Conservation (phyloP, 352 stramenopile species). For the Vaucheria bursata region DNA sequence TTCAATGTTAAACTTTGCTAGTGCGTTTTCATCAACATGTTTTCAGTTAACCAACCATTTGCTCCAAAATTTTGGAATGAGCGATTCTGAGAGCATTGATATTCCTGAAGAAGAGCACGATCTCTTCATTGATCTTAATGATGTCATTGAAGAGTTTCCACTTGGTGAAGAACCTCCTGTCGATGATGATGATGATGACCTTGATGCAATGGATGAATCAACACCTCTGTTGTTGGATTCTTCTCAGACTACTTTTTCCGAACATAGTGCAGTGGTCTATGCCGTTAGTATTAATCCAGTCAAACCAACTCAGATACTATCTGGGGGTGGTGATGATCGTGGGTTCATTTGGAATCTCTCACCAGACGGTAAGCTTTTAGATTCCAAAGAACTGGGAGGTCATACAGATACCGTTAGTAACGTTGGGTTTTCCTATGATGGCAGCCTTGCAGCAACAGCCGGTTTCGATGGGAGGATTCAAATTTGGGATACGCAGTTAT, state of each 20-base stretch:
- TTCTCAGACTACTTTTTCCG: slow-evolving; percentile 50
- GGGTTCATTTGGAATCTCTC: slow-evolving; percentile 55
- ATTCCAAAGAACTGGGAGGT: slow-evolving; percentile 15
- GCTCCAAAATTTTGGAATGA: no score
- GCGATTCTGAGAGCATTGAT: no score
- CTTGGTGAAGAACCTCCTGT: slow-evolving; percentile 12
- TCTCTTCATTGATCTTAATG: slow-evolving; percentile 16
- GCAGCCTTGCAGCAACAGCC: slow-evolving; percentile 55
- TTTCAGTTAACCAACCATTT: no score
- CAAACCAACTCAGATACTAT: slow-evolving; percentile 49
- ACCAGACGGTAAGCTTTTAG: neutral
- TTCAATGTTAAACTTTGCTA: no score
- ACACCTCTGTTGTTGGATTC: slow-evolving; percentile 44
- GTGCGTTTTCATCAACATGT: no score
- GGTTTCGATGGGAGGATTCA: slow-evolving; percentile 60
- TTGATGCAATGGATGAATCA: slow-evolving; percentile 8
- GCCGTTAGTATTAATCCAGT: slow-evolving; percentile 49
- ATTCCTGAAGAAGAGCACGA: slow-evolving; percentile 43
- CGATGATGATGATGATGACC: slow-evolving; percentile 13
- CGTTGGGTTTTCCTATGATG: slow-evolving; percentile 47
- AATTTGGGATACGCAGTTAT: slow-evolving; percentile 55
- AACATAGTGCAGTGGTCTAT: slow-evolving; percentile 59
- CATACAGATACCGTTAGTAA: slow-evolving; percentile 45
- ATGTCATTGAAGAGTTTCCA: slow-evolving; percentile 43
- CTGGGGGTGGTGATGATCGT: slow-evolving; percentile 60